Evolutionary conservation across 345 rosid genomes (phyloP).

Genomic region (Limnanthes douglasii): DNA sequence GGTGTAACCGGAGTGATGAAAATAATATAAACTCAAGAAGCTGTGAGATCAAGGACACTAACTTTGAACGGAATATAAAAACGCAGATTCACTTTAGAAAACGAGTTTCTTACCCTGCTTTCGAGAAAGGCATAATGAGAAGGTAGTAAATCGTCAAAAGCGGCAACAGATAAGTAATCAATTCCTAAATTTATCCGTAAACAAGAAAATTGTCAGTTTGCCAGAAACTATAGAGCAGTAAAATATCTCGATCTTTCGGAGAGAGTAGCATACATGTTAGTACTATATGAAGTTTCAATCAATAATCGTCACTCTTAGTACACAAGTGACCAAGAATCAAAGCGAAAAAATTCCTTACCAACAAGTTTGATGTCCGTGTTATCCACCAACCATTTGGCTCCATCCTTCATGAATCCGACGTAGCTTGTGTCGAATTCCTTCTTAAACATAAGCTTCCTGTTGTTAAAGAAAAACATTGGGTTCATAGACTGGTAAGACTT

Average conservation of each 20-base stretch:
- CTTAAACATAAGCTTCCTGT: constrained; percentile 48
- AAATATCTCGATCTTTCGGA: neutral
- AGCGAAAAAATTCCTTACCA: constrained; percentile 16
- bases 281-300: neutral
- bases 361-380: constrained; percentile 57
- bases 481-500: neutral
- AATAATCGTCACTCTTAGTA: neutral
- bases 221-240: neutral
- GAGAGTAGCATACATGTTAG: neutral
- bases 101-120: constrained; percentile 14
- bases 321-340: neutral
- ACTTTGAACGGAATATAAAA: no score
- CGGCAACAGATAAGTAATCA: constrained; percentile 73
- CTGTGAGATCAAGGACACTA: no score
- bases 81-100: neutral
- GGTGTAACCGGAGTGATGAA: no score
- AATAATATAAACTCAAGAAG: no score
- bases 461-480: neutral
- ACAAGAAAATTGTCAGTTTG: neutral
- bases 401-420: constrained; percentile 53
- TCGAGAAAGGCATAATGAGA: constrained; percentile 20
- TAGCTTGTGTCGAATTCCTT: constrained; percentile 43
- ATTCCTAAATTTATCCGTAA: constrained; percentile 31
- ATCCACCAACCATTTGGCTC: constrained; percentile 56
- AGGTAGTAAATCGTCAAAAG: constrained; percentile 24